phyloP scores from a whole-genome alignment of 495 filamentous ascomycete genomes.

The Aspergillus nanangensis region DNA sequence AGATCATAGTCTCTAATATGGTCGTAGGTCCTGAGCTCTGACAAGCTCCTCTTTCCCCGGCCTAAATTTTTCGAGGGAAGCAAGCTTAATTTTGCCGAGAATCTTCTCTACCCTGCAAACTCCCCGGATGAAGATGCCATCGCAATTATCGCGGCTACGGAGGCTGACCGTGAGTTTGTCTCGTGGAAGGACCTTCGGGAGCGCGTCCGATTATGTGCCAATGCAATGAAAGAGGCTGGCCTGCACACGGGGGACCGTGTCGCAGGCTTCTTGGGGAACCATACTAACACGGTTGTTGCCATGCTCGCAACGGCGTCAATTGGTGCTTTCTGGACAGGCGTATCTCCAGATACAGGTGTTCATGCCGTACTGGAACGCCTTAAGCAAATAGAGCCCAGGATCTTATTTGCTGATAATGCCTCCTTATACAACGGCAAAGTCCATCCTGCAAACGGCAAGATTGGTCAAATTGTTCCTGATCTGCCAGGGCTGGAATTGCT shows the following conservation, averaged over 20 bases:
- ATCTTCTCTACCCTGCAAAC: conserved; percentile 72
- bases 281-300: conserved; percentile 75
- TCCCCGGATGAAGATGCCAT: conserved; percentile 50
- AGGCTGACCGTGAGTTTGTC: conserved; percentile 59
- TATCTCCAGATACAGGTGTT: conserved; percentile 79
- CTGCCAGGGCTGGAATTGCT: conserved; percentile 60
- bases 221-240: conserved; percentile 59
- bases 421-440: conserved; percentile 85
- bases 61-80: conserved; percentile 79
- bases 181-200: conserved; percentile 82
- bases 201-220: conserved; percentile 67
- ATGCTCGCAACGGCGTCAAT: conserved; percentile 78
- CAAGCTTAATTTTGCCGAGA: conserved; percentile 86
- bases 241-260: conserved; percentile 66
- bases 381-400: conserved; percentile 71
- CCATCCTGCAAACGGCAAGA: conserved; percentile 67
- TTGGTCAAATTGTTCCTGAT: conserved; percentile 60
- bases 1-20: conserved; percentile 7
- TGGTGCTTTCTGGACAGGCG: conserved; percentile 87
- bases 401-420: conserved; percentile 83
- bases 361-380: conserved; percentile 78
- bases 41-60: conserved; percentile 73
- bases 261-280: conserved; percentile 85
- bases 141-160: conserved; percentile 72
- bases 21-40: conserved; percentile 61